Evolutionary conservation across 1,284 basidiomycete species (phyloP).

Genomic region (Naganishia sp.): DNA sequence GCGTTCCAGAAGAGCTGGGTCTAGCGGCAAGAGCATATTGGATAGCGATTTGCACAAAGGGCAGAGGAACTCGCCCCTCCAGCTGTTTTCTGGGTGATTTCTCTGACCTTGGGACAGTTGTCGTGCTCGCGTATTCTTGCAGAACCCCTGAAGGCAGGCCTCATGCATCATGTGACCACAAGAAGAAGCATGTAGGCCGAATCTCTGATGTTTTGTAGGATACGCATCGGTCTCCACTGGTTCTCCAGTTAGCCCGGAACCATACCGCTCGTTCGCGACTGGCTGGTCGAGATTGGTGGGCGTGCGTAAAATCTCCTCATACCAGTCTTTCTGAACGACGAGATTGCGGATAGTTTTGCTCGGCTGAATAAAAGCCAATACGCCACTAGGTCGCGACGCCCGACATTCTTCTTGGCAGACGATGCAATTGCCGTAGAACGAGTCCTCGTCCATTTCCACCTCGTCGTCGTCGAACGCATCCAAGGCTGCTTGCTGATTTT

Average conservation of each 20-base stretch:
- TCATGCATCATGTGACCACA: constrained; percentile 99
- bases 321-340: constrained; percentile 66
- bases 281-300: constrained; percentile 66
- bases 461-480: constrained; percentile 60
- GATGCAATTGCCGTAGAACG: constrained; percentile 83
- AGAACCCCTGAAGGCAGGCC: constrained; percentile 90
- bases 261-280: constrained; percentile 42
- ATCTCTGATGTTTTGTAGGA: constrained; percentile 69
- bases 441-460: constrained; percentile 64
- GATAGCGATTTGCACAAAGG: constrained; percentile 98
- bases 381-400: constrained; percentile 73
- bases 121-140: constrained; percentile 78
- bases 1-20: constrained; percentile 51
- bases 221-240: constrained; percentile 59
- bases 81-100: constrained; percentile 91
- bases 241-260: constrained; percentile 41
- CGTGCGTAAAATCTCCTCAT: constrained; percentile 72
- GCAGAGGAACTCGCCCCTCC: constrained; percentile 92
- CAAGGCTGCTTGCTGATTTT: constrained; percentile 77
- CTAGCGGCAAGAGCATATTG: constrained; percentile 86
- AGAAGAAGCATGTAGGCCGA: constrained; percentile 84
- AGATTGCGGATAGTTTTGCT: constrained; percentile 82
- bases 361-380: constrained; percentile 84
- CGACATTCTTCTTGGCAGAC: constrained; percentile 95
- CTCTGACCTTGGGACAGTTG: constrained; percentile 87